A percentile compares a stretch with the other conserved stretches of the same genome.
Evolutionary conservation across 1,284 basidiomycete genomes (phyloP).

Genomic region (Flammula alnicola): DNA sequence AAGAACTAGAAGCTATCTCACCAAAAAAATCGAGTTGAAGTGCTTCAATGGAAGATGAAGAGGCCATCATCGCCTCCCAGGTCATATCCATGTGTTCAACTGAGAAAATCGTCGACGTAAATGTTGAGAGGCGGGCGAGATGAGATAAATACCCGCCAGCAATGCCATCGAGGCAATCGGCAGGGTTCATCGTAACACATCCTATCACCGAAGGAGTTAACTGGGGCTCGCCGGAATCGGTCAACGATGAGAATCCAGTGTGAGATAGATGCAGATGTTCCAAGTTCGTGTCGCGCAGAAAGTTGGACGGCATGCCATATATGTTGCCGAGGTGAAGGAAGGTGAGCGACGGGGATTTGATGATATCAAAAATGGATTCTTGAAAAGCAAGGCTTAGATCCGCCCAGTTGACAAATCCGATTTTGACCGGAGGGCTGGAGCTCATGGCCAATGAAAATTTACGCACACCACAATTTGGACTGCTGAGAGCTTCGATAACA

Average conservation of each 20-base stretch:
- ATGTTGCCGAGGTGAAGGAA: slow-evolving; percentile 13
- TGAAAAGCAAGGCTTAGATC: slow-evolving; percentile 5
- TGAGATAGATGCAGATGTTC: slow-evolving; percentile 9
- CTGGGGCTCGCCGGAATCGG: background rate
- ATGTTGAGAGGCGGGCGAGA: slow-evolving; percentile 6
- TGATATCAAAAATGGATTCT: slow-evolving; percentile 4
- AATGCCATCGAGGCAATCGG: slow-evolving; percentile 7
- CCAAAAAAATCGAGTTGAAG: slow-evolving; percentile 15
- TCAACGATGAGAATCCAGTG: slow-evolving; percentile 3
- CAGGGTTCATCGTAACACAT: slow-evolving; percentile 15
- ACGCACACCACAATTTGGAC: slow-evolving; percentile 5
- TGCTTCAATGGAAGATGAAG: slow-evolving; percentile 9
- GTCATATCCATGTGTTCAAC: slow-evolving; percentile 6
- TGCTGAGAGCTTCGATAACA: slow-evolving; percentile 5
- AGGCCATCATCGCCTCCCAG: slow-evolving; percentile 10
- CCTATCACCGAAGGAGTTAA: slow-evolving; percentile 1
- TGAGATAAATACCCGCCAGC: slow-evolving; percentile 9
- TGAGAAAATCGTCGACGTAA: slow-evolving; percentile 10
- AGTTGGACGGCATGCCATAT: slow-evolving; percentile 4
- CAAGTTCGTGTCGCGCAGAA: slow-evolving; percentile 9
- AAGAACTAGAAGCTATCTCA: background rate
- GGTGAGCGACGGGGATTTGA: slow-evolving; percentile 4
- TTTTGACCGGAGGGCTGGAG: slow-evolving; percentile 6
- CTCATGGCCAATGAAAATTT: slow-evolving; percentile 13
- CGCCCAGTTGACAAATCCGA: slow-evolving; percentile 3